A percentile compares a stretch with the other conserved stretches of the same genome.
Conservation (phyloP, 495 filamentous ascomycete genomes). For the Podospora sp. region DNA sequence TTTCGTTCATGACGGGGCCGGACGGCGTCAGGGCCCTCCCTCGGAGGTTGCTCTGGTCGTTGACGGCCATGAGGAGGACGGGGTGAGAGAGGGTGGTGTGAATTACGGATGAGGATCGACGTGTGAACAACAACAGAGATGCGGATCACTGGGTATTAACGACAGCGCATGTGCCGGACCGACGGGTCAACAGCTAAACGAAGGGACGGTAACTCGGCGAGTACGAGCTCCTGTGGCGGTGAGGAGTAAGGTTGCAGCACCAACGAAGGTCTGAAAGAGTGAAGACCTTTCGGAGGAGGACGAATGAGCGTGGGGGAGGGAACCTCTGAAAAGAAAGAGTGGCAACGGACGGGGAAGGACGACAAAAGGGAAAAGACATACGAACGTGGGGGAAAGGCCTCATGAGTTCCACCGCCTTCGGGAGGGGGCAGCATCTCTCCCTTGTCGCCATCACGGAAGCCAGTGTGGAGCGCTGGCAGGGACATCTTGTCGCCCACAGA, state of each 20-base stretch:
- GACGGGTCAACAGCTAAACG: background rate
- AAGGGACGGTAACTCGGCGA: background rate
- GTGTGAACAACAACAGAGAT: background rate
- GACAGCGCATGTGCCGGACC: background rate
- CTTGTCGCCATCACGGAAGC: too few species aligned
- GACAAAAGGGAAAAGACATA: background rate
- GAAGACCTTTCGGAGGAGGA: background rate
- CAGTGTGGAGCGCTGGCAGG: too few species aligned
- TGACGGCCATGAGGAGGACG: background rate
- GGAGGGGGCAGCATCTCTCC: background rate
- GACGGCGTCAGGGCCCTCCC: background rate
- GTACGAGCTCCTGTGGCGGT: background rate
- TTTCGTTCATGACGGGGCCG: background rate
- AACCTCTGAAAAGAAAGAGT: background rate
- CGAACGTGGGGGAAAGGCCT: background rate
- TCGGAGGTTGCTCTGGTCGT: background rate
- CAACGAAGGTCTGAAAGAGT: background rate
- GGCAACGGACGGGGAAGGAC: background rate
- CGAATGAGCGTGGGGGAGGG: background rate
- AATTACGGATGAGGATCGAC: background rate
- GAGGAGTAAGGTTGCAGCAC: background rate
- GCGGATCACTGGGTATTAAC: background rate
- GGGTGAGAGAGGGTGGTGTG: background rate
- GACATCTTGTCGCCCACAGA: too few species aligned
- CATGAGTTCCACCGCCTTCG: background rate